Evolutionary conservation across 2,329 filamentous ascomycete genomes (phyloP), one percentile per base, ranked within the genome.

Genomic region (Colletotrichum gloeosporioides): DNA sequence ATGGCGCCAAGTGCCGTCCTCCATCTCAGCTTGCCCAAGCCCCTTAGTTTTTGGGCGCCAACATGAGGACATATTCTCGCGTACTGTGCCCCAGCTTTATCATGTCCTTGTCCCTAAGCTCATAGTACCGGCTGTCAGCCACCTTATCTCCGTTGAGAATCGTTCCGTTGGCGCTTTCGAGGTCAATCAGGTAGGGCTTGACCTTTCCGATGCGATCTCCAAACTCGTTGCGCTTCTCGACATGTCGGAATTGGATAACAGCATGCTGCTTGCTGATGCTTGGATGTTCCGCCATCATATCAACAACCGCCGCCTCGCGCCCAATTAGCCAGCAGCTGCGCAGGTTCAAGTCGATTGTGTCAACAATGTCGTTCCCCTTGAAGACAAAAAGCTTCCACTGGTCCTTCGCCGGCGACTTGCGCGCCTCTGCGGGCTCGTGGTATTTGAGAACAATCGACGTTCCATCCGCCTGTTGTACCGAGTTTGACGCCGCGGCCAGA

Each of bases 251-350:
- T 83, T 99, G 97, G 59, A 99, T 91, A 10, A 96, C 97, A 1
- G 96, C 96, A 84, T 99, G 97, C 85, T 99, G 97, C 85, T 98
- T 98, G 83, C 95, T 98, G 81, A 96, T 93, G 84, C 95, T 98
- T 1, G 96, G 96, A 82, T 99, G 96, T 82, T 98, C 95, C 9
- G 98, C 91, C 3, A 92, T 88, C 73, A 98, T 88, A 83, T 99
- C 97, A 3, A 95, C 95, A 5, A 99, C 93, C 7, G 93, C 87
- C 69, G 90, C 84, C 80, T 98, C 96, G 63, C 96, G 90, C 1
- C 97, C 97, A 10, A 98, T 87, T 29, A 99, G 88, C 97, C 97
- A 99, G 86, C 95, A 98, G 81, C 94, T 98, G 76, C 95, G 92
- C 72, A 89, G 86, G 74, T 91, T 90, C 65, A 99, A 88, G 75